Evolutionary conservation across 1,284 basidiomycete species (phyloP), one percentile per base, ranked within the genome.

Genomic region (Naganishia sp.): DNA sequence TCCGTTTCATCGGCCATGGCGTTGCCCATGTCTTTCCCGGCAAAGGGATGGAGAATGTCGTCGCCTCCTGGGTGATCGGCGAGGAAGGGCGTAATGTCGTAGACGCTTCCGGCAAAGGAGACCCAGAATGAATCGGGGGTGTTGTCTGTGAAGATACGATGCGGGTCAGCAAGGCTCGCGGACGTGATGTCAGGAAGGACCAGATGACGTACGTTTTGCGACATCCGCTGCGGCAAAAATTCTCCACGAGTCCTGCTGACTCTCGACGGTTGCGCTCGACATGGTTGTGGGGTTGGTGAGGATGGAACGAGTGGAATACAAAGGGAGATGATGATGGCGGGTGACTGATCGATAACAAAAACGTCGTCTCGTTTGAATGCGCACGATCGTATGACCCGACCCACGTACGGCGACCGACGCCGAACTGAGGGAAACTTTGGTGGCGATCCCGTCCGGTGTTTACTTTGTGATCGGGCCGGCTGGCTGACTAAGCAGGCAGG

Each of bases 1-100:
- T 90, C 87, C n/a, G 83, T 75, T 67, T 85, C 81, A 79, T 96
- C 89, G 73, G 85, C 85, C 95, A 99, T 98, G 68, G 88, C 82
- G 21, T 81, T 81, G 42, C 84, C 88, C 63, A 98, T 84, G 76
- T 97, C 92, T 79, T 87, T 86, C 42, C 93, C 94, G 2, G 90
- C 93, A 77, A 89, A 85, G 58, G 86, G 82, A 18, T 82, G 65
- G 66, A 84, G 72, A 63, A 83, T 75, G 69, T 83, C 82, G 68
- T 83, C 83, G 45, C 83, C 83, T 64, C 83, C 80, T 23, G 80
- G 80, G 68, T 84, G 83, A 72, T 83, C 82, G 23, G 74, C 71
- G 25, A 82, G 72, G 71, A 84, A 84, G 6, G 76, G 70, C 50
- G 83, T 81, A 55, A 84, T 72, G 68, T 84, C 79, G 75, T 82